Base-by-base conservation (phyloP, 2,329 filamentous ascomycete species). In the Claviceps pazoutovae region DNA sequence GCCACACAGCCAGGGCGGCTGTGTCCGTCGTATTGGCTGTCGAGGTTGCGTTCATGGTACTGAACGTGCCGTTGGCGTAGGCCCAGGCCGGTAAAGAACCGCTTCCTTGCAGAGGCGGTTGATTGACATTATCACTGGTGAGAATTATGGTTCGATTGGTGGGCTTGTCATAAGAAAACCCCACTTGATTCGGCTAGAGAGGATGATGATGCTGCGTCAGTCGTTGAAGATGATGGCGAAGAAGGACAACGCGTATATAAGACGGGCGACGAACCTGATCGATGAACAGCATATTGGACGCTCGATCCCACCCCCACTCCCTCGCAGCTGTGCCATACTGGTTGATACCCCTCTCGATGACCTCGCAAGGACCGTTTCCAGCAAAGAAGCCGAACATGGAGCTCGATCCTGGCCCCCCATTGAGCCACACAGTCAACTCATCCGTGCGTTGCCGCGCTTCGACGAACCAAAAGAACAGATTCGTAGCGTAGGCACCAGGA, bases 241-340 rank as follows among this genome's bases (percentile, higher is more conserved):
- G 16, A 19, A 14, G 36, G 46, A 39, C 37, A 48, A 37, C 36
- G 21, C 13, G 8, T 34, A 26, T 38, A 16, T 1, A 39, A 26
- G 4, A 36, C 4, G 6, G 17, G 14, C 16, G 11, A 58, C 65
- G 44, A 66, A 74, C 71, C 67, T 76, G 74, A 60, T 78, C 74
- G 53, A 82, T 74, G 61, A 76, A 82, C 47, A 82, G 68, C 69
- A 74, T 72, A 54, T 74, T 74, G 53, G 71, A 72, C 49, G 66
- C 68, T 30, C 70, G 71, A 62, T 86, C 81, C 82, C 81, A 86
- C 16, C 80, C 79, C 76, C 79, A 85, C 61, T 79, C 72, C 49
- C 79, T 72, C 9, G 76, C 71, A 47, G 74, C 67, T 0, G 80
- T 84, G 14, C 73, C 73, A 53, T 79, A 76, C 43, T 68, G 68